phyloP scores from a whole-genome alignment of 768 basidiomycete genomes.

The Favolaschia claudopus region DNA sequence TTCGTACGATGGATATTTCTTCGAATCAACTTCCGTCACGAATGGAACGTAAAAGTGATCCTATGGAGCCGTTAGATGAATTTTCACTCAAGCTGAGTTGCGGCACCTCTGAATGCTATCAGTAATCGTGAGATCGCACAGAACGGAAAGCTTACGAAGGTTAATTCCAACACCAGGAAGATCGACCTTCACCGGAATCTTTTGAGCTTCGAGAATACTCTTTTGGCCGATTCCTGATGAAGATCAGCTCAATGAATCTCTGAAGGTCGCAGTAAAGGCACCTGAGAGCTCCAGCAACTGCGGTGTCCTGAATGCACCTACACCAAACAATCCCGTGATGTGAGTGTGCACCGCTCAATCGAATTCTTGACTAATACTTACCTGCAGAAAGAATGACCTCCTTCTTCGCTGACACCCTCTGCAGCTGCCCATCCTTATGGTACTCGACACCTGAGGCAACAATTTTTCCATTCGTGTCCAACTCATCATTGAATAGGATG shows the following conservation, averaged over 20 bases:
- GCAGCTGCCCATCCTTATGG: too few species aligned
- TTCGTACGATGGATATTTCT: slow-evolving; percentile 26
- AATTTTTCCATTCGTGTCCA: too few species aligned
- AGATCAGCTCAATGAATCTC: neutral
- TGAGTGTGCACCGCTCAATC: neutral
- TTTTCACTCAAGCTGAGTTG: neutral
- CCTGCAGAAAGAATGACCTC: slow-evolving; percentile 58
- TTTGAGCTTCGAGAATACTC: slow-evolving; percentile 20
- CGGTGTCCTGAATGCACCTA: slow-evolving; percentile 38
- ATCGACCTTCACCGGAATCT: slow-evolving; percentile 32
- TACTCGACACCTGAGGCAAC: too few species aligned
- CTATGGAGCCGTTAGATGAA: slow-evolving; percentile 7
- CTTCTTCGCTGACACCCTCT: too few species aligned
- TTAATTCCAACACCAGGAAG: slow-evolving; percentile 42
- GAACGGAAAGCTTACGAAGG: slow-evolving; percentile 27
- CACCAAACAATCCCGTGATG: too few species aligned
- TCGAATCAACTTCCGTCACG: slow-evolving; percentile 22
- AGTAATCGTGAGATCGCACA: neutral
- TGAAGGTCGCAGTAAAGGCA: neutral
- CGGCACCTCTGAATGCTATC: neutral
- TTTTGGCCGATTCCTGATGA: slow-evolving; percentile 29
- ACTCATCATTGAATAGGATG: too few species aligned
- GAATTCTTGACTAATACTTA: slow-evolving; percentile 1
- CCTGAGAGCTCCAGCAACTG: slow-evolving; percentile 40
- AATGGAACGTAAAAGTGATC: slow-evolving; percentile 21